A percentile compares a stretch with the other conserved stretches of the same genome.
phyloP scores from a whole-genome alignment of 495 filamentous ascomycete genomes.

The Diplogelasinospora grovesii region DNA sequence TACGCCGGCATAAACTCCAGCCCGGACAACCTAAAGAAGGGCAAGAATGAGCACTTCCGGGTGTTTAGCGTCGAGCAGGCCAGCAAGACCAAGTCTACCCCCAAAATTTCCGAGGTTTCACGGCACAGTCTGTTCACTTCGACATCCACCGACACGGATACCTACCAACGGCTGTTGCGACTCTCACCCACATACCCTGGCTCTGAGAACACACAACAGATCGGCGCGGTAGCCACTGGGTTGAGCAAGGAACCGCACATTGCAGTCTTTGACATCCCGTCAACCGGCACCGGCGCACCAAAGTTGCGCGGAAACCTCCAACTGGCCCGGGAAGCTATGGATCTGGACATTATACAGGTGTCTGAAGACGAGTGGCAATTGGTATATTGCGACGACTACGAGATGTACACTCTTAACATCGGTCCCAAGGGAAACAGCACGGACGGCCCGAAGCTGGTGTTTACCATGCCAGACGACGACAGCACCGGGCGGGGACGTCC shows the following conservation, averaged over 20 bases:
- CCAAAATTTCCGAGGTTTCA: constrained; percentile 48
- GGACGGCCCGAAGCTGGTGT: constrained; percentile 52
- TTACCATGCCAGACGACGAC: constrained; percentile 49
- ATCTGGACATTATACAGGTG: constrained; percentile 66
- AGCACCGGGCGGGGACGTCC: constrained; percentile 45
- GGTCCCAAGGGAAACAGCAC: constrained; percentile 40
- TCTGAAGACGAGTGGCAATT: constrained; percentile 56
- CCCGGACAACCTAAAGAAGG: constrained; percentile 57
- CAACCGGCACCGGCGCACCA: constrained; percentile 44
- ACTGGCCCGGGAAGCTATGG: constrained; percentile 67
- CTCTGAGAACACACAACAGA: constrained; percentile 40
- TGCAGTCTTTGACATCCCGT: constrained; percentile 66
- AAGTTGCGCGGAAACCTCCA: constrained; percentile 61
- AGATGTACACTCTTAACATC: constrained; percentile 56
- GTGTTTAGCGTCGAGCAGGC: constrained; percentile 60
- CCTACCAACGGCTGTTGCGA: constrained; percentile 73
- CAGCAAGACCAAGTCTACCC: constrained; percentile 32
- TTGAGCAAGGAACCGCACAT: constrained; percentile 66
- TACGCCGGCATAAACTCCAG: constrained; percentile 86
- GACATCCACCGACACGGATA: constrained; percentile 49
- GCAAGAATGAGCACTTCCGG: constrained; percentile 82
- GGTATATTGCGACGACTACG: constrained; percentile 73
- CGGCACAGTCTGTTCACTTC: constrained; percentile 59
- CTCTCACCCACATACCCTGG: constrained; percentile 55
- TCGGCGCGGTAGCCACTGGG: constrained; percentile 71